Evolutionary conservation across 2,329 filamentous ascomycete species (phyloP), one percentile per base, ranked within the genome.

Genomic region (Pestalotiopsis sp.): DNA sequence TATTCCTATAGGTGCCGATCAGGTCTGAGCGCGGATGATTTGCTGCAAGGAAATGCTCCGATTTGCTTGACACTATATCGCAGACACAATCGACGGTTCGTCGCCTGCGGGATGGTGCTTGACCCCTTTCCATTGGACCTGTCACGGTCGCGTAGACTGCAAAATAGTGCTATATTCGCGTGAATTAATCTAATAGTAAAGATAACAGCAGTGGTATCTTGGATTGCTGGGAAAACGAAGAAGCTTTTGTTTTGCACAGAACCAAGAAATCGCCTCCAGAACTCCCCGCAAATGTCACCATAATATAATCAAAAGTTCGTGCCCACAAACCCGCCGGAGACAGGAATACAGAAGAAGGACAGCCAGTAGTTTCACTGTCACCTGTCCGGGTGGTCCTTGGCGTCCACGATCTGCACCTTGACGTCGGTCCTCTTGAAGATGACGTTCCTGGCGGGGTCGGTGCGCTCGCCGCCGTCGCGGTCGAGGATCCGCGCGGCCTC

Each of bases 361-460:
- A 2, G 17, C 7, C 17, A 25, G 39, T 66, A 2, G 58, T 2
- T 25, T 13, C 6, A 9, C n/a, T 58, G 45, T 45, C 49, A 66
- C 9, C 25, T 38, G 12, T 60, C 38, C 1, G 52, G 57, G n/a
- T 67, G 52, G 52, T 67, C 57, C 11, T 20, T 36, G 25, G 45
- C 57, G 31, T 67, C 65, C 31, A 60, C 25, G 20, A 67, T 31
- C 65, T 67, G 65, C 4, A 67, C 65, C n/a, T 67, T 60, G 36
- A 67, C 66, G 45, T 67, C 39, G 20, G 39, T 62, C 11, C 57
- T 56, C 66, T 62, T 67, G 39, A 56, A 57, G 31, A 67, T 67
- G 17, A 39, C 66, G 36, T 67, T 67, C 20, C 56, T 45, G 27
- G 17, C 13, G 4, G 41, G 23, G 12, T 41, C 45, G 25, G 60